Base-by-base conservation (phyloP, 1,139 yeast species). In the Pichia sp. region DNA sequence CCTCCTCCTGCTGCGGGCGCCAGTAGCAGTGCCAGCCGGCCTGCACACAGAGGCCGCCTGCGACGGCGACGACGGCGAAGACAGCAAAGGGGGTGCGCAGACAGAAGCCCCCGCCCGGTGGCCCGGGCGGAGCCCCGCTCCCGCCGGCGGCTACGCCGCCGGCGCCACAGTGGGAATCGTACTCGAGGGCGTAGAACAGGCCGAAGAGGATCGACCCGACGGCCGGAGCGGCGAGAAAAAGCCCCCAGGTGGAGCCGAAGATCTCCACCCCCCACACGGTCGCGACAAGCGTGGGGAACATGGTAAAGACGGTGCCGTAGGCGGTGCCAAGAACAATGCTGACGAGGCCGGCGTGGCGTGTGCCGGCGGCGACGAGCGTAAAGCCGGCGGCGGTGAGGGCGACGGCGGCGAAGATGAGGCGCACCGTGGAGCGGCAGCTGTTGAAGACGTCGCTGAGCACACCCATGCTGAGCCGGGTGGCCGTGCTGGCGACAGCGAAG, bases 171-270 rank as follows among this genome's bases (percentile, higher is more conserved):
- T 7, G 11, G 13, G 50, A 15, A 15, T 47, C 50, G 34, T 47
- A 47, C 32, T 82, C 73, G 34, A 71, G 67, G 0, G 97, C 97
- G 68, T 87, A 92, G 23, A 84, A 62, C 56, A 87, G 66, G 2
- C 96, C 93, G 64, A 79, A 89, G 1, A 80, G 61, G 6, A 88
- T 76, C 1, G 95, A 78, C 1, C 97, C 97, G 2, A 90, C 62
- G 0, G 98, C 97, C 0, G 98, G 97, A 0, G 96, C 96, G 38
- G 89, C 76, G 81, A 92, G 84, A 65, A 90, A 87, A 34, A 88
- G 75, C 2, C 98, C 98, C 92, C 97, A 93, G 1, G 95, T 87
- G 2, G 96, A 87, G 0, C 98, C 98, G 67, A 93, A 83, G 51
- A 89, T 80, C 54, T 87, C 92, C 41, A 88, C 81, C 0, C 98